Base-by-base conservation (phyloP, 1,284 basidiomycete species). In the Neolentinus lepideus region DNA sequence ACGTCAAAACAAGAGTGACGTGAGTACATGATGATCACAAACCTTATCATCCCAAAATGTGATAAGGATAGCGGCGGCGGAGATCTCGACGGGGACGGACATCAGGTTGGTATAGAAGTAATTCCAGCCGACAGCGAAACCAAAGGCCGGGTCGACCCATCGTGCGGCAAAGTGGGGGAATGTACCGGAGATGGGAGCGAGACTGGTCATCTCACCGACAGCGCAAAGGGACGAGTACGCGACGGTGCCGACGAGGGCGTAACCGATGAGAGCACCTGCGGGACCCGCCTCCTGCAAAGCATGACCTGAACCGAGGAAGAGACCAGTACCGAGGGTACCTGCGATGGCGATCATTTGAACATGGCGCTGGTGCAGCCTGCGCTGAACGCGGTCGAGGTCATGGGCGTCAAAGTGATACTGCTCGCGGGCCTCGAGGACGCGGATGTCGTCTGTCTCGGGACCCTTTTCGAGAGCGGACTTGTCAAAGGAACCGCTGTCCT, bases 251-350 rank as follows among this genome's bases (percentile, higher is more conserved):
- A 86, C 81, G 55, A 86, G 69, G 0, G 67, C 66, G 62, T 85
- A 88, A 10, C 81, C 83, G 48, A 87, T 71, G 56, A 85, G 73
- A 31, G 84, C 83, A 56, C 80, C 86, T 48, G 78, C 67, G 45
- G 81, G 86, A n/a, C 85, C 85, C 55, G 80, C 80, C 12, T 64
- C 69, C 12, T 66, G 62, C 16, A 88, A 72, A 3, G 84, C 77
- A 54, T 76, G 71, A 22, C 91, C 92, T 11, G 87, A 85, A 58
- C 90, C 90, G 43, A 94, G 75, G 75, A 94, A 94, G 22, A 92
- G 75, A 66, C 90, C 90, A 1, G 88, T 91, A 33, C 51, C 51
- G 19, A 52, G 26, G 16, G 51, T 52, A 22, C 51, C 51, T 8
- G 51, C 51, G 26, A 52, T 52, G 21, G 51, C 51, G 33, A 52